Evolutionary conservation across 768 basidiomycete species (phyloP), one percentile per base, ranked within the genome.

Genomic region (Postia placenta): DNA sequence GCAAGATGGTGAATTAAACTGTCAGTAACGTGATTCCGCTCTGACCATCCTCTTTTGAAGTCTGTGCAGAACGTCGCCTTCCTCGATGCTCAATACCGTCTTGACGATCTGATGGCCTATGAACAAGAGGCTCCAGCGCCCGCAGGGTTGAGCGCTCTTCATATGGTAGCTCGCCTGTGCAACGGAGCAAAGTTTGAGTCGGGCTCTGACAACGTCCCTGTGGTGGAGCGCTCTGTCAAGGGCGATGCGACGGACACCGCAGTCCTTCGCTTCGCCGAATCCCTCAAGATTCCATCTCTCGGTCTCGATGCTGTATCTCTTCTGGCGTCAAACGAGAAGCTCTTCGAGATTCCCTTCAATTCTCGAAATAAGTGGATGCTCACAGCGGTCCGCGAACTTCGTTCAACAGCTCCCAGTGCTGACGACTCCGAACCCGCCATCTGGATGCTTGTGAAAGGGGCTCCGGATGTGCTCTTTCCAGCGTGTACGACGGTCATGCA

Each of bases 161-260:
- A 69, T 45, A 64, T 68, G 35, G 60, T 79, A 24, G 65, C 74
- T 30, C 70, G 75, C n/a, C 67, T 83, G 11, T 83, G 81, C 62
- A 83, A 81, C 47, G 75, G 73, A 1, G 80, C 80, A 0, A 67
- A 67, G 30, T 81, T 81, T 36, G 74, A 75, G 30, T 59, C 62
- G 20, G 49, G 50, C 26, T 58, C 64, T 2, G 61, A 42, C 17
- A 46, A 42, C 42, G 50, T 51, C 12, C 65, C 64, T 33, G 27
- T 69, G 1, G 61, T 64, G n/a, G 57, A 62, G 11, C 57, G 59
- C 7, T 53, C 51, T 5, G 58, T 76, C 33, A 74, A 71, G 37
- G 81, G 80, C 2, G 80, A 82, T 58, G 78, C 80, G 2, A 83
- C 80, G 2, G 75, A 75, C 73, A 51, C 74, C 11, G 82, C 78